Base-by-base conservation (phyloP, 192 early-diverging fungal species). In the Coemansia asiatica region DNA sequence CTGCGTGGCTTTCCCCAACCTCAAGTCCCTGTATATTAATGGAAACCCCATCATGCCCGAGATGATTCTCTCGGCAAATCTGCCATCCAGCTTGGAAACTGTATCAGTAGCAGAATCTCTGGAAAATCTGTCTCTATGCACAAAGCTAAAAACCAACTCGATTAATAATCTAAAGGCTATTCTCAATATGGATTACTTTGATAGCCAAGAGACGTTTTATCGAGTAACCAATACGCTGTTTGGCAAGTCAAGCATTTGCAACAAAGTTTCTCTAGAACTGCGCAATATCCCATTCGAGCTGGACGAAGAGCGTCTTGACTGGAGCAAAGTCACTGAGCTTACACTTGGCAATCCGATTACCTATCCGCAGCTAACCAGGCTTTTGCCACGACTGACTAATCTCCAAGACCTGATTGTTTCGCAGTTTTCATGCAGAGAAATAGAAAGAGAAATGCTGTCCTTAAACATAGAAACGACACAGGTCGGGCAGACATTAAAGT, bases 241-340 rank as follows among this genome's bases (percentile, higher is more conserved):
- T 59, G 35, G 56, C 2, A 21, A 21, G 5, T 4, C 29, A 18
- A 38, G 56, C 7, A 59, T 21, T 22, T 59, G 56, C 35, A 13
- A 59, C 15, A 29, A 59, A 26, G 56, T 38, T 4, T 19, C n/a
- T 8, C 7, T 59, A 13, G 56, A 59, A 22, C 56, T 59, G 35
- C 56, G 56, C 29, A 59, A 59, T 18, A 40, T 59, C 9, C 56
- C 33, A 2, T 59, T 59, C 40, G 35, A 35, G 2, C 18, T 59
- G 2, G 35, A 40, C n/a, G 26, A n/a, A 18, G 28, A 59, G 56
- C 56, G 35, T 40, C 2, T 59, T 4, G 56, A 59, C 3, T 59
- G 56, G 56, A 38, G 22, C 33, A 59, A 38, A 18, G 56, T 59
- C 2, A 59, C 35, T 1, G 56, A 59, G 35, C 35, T 59, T n/a